Base-by-base conservation (phyloP, 2,329 filamentous ascomycete genomes). In the Monosporascus sp. region DNA sequence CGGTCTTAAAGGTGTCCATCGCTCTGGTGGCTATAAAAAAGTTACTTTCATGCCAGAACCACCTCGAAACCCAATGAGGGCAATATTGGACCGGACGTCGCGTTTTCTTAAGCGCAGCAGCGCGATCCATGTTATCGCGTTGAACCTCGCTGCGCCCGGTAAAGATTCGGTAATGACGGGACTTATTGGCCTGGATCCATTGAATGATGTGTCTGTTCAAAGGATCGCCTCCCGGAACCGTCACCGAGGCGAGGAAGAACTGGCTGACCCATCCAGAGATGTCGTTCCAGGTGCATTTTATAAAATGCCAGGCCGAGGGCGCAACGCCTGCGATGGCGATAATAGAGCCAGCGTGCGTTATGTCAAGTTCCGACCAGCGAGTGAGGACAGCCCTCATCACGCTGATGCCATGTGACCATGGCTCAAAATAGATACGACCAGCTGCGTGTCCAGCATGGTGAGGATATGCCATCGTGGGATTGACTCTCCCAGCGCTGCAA, bases 31-130 rank as follows among this genome's bases (percentile, higher is more conserved):
- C 66, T 5, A 79, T 64, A 49, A 84, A 73, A 0, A 78, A 58
- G 9, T 69, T 71, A 0, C 75, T 70, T 6, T 70, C 65, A 59
- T 79, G 76, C 69, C 76, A 77, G 58, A 85, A 79, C 73, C 76
- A 77, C 7, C 70, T 63, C 1, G 70, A 68, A 17, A 72, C 69
- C 61, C 74, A 78, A 48, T 77, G 75, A 0, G 76, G 76, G 6
- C 70, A 65, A 48, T 77, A 78, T 54, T 76, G 72, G 2, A 76
- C 64, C 1, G 71, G 63, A 43, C 74, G 67, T 9, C 66, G 66
- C 16, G 70, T 74, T 61, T 73, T 75, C 55, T 74, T 76, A 2
- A 75, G 64, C 16, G 70, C 68, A 0, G 70, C 70, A 3, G 69
- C 73, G 4, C 72, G 67, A 37, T 75, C 56, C 16, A 61, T 60